phyloP scores from a whole-genome alignment of 139 green algal genomes.

The Volvox reticuliferus region DNA sequence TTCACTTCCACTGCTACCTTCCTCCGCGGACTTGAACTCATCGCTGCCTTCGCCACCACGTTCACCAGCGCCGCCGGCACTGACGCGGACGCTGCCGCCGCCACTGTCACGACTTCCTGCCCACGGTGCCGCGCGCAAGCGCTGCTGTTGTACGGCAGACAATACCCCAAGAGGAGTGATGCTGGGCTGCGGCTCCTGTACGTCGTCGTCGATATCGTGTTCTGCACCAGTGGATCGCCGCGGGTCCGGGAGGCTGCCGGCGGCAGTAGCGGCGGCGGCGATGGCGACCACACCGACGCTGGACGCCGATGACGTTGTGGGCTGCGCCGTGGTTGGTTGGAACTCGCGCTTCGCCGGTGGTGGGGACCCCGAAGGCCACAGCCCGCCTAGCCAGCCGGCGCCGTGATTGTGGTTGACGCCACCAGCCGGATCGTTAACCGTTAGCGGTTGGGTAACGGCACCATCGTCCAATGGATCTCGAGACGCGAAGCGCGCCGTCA shows the following conservation, averaged over 20 bases:
- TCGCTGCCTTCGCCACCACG: constrained; percentile 6
- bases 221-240: background rate
- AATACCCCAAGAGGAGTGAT: constrained; percentile 16
- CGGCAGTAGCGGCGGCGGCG: background rate
- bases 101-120: background rate
- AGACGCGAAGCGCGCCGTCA: constrained; percentile 3
- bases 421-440: background rate
- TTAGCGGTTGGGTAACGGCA: background rate
- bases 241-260: background rate
- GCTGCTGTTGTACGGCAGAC: constrained; percentile 17
- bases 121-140: constrained; percentile 11
- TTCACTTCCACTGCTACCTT: background rate
- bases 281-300: background rate
- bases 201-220: background rate
- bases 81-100: background rate
- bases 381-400: background rate
- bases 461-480: background rate
- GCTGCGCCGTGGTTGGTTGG: background rate
- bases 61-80: background rate
- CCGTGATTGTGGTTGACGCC: background rate
- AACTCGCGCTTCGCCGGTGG: background rate
- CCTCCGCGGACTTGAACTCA: background rate
- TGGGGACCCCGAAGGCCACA: background rate
- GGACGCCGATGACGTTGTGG: background rate
- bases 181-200: background rate